Percentiles rank a stretch among this genome's conserved stretches.
These are phyloP conservation scores for Fusarium solani-melongenae DNA, from an alignment of 2,329 filamentous ascomycete genomes.

Conservation along the genomic window DNA sequence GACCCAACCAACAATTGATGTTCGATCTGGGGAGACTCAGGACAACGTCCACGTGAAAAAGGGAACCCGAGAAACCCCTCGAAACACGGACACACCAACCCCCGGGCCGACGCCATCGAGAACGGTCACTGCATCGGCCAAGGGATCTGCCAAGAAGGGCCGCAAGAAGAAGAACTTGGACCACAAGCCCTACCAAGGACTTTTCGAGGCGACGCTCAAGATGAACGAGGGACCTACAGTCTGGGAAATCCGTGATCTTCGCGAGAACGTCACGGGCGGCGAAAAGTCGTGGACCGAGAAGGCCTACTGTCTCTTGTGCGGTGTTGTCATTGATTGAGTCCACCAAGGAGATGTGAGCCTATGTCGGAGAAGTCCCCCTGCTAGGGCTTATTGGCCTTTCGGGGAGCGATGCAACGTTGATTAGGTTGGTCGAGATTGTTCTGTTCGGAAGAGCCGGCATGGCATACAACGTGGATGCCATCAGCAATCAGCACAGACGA, in stretches of 20 bases:
- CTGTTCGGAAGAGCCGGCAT: not conserved
- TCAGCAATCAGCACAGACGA: constrained; percentile 1
- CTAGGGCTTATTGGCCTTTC: constrained; percentile 17
- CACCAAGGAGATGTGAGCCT: not conserved
- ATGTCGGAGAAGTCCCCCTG: constrained; percentile 9
- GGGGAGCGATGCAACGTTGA: constrained; percentile 9
- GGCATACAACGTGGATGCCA: not conserved
- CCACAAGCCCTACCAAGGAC: constrained; percentile 60
- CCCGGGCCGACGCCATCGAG: constrained; percentile 45
- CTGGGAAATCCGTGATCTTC: constrained; percentile 64
- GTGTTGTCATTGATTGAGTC: constrained; percentile 56
- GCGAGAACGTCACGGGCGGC: constrained; percentile 58
- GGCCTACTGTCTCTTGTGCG: constrained; percentile 62
- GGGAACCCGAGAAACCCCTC: constrained; percentile 44
- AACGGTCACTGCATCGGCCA: constrained; percentile 37
- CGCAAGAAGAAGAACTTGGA: constrained; percentile 53
- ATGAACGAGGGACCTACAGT: constrained; percentile 60
- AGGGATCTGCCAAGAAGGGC: constrained; percentile 48
- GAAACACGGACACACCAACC: constrained; percentile 46
- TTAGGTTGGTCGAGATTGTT: not conserved
- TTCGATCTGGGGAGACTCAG: constrained; percentile 59
- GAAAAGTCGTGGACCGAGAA: constrained; percentile 65
- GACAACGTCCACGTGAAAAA: constrained; percentile 54
- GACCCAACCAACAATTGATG: constrained; percentile 64
- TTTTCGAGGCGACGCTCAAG: constrained; percentile 63